Conservation (phyloP, 1,284 basidiomycete species). For the Ceratobasidium sp. region DNA sequence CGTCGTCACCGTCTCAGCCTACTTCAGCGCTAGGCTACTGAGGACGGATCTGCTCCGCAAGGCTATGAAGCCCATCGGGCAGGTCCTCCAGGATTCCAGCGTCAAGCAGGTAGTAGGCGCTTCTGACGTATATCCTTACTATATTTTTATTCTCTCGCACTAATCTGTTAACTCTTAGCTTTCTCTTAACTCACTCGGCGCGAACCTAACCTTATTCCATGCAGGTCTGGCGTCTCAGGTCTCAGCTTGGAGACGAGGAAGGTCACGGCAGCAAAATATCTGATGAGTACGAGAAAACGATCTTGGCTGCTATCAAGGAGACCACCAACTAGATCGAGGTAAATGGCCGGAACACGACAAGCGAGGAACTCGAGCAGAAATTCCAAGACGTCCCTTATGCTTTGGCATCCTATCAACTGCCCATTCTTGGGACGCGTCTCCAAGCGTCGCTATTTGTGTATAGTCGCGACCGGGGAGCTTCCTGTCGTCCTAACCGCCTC, state of each 20-base stretch:
- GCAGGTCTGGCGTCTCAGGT: slow-evolving; percentile 81
- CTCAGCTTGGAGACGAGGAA: slow-evolving; percentile 86
- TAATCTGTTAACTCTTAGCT: slow-evolving; percentile 56
- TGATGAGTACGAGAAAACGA: slow-evolving; percentile 90
- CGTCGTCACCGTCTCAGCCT: too few relatives aligned
- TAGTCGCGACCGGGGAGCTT: too few relatives aligned
- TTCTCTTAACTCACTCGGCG: too few relatives aligned
- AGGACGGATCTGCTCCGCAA: slow-evolving; percentile 99
- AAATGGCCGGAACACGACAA: slow-evolving; percentile 79
- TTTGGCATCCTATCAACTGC: too few relatives aligned
- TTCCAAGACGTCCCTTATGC: slow-evolving; percentile 80
- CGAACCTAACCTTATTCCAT: too few relatives aligned
- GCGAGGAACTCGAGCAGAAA: slow-evolving; percentile 94
- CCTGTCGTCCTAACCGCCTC: too few relatives aligned
- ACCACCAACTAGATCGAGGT: slow-evolving; percentile 92
- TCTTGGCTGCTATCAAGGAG: slow-evolving; percentile 88
- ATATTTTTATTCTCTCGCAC: neutral
- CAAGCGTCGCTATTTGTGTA: too few relatives aligned
- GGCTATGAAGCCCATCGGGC: slow-evolving; percentile 99
- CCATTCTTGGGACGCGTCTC: too few relatives aligned
- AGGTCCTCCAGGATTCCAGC: slow-evolving; percentile 97
- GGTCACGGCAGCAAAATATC: slow-evolving; percentile 91
- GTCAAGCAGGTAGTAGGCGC: slow-evolving; percentile 99
- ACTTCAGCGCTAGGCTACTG: slow-evolving; percentile 98
- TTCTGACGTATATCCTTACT: slow-evolving; percentile 76